Percentiles rank a stretch among this genome's conserved stretches.
phyloP scores from a whole-genome alignment of 108 stramenopile species.

The Skeletonema marinoi region DNA sequence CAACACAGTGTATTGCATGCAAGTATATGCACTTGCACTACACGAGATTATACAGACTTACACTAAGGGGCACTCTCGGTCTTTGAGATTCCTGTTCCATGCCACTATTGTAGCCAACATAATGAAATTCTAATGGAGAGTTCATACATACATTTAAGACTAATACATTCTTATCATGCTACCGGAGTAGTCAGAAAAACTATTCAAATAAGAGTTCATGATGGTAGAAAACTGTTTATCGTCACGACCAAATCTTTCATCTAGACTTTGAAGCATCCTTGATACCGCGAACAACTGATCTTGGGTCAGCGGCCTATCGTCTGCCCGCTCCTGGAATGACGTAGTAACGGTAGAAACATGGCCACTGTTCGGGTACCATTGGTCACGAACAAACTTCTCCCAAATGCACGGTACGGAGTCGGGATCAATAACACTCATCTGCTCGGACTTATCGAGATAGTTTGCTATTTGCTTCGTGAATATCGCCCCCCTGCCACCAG shows the following conservation, averaged over 20 bases:
- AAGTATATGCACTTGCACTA: too few species aligned
- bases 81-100: too few species aligned
- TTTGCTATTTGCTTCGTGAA: background rate
- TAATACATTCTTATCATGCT: too few species aligned
- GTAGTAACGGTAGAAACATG: background rate
- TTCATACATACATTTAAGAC: too few species aligned
- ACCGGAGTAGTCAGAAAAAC: background rate
- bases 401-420: too few species aligned
- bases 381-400: too few species aligned
- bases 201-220: background rate
- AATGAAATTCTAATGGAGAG: too few species aligned
- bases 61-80: too few species aligned
- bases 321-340: background rate
- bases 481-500: background rate
- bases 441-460: background rate
- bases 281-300: background rate
- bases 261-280: background rate
- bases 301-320: background rate
- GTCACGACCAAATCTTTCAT: background rate
- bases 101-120: too few species aligned
- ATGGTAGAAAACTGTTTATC: background rate
- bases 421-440: too few species aligned
- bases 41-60: too few species aligned
- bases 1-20: too few species aligned
- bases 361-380: background rate